A percentile compares a stretch with the other conserved stretches of the same genome.
Evolutionary conservation across 23 red algal species (phyloP).

Genomic region (Gracilaria domingensis): DNA sequence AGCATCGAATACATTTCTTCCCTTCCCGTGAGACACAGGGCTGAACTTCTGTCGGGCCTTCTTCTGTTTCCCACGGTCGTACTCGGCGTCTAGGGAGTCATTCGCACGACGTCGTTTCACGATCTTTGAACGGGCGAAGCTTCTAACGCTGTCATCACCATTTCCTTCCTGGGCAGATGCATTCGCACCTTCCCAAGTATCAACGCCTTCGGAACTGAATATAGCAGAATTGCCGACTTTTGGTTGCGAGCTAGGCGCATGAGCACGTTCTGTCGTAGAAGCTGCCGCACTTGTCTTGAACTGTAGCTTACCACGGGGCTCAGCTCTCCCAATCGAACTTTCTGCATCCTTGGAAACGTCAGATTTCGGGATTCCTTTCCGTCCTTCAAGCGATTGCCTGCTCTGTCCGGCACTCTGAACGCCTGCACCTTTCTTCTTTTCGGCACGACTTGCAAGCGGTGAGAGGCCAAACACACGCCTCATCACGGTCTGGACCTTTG

Average conservation of each 20-base stretch:
- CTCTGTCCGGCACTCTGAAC: not conserved
- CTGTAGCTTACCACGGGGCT: conserved; percentile 19
- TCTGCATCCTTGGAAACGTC: not conserved
- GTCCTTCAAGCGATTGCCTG: not conserved
- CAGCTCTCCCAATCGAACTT: not conserved
- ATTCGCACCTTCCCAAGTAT: conserved; percentile 2
- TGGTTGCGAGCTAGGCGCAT: not conserved
- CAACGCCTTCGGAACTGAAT: conserved; percentile 38
- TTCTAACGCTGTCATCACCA: not conserved
- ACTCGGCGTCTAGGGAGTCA: conserved; percentile 51
- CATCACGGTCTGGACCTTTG: conserved; percentile 17
- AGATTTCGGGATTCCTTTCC: not conserved
- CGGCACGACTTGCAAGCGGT: not conserved
- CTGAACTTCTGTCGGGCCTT: conserved; percentile 39
- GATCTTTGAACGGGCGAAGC: conserved; percentile 10
- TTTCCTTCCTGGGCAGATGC: not conserved
- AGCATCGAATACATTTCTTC: conserved; percentile 28
- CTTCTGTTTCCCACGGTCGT: conserved; percentile 55
- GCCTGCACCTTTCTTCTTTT: not conserved
- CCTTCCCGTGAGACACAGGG: not conserved
- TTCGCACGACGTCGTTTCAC: conserved; percentile 46
- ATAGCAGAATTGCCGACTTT: not conserved
- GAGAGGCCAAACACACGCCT: conserved; percentile 32
- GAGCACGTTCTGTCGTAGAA: not conserved
- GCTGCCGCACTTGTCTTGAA: not conserved